A percentile compares a stretch with the other conserved stretches of the same genome.
Evolutionary conservation across 345 rosid genomes (phyloP).

Genomic region (Sapria himalayana): DNA sequence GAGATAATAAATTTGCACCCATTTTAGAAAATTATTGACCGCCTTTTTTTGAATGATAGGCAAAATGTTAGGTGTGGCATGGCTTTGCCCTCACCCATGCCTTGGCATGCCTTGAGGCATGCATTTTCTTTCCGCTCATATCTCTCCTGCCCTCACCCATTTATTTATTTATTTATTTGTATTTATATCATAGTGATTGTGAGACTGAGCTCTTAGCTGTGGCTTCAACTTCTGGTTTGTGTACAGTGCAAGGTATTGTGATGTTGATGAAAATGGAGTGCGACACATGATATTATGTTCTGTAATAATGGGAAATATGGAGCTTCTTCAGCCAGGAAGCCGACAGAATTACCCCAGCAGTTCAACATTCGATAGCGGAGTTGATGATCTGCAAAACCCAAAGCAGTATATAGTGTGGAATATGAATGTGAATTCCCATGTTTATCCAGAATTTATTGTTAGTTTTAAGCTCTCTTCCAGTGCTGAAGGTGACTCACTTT

Average conservation of each 20-base stretch:
- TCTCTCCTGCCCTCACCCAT: too few species aligned
- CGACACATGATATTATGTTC: slow-evolving; percentile 51
- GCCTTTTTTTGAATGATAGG: too few species aligned
- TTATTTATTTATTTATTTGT: too few species aligned
- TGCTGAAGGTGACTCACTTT: slow-evolving; percentile 50
- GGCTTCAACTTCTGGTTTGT: slow-evolving; percentile 10
- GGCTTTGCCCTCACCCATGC: too few species aligned
- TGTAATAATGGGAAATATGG: slow-evolving; percentile 81
- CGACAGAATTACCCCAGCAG: slow-evolving; percentile 41
- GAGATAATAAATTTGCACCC: too few species aligned
- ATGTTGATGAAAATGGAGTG: slow-evolving; percentile 72
- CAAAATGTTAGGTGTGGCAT: too few species aligned
- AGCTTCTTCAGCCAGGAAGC: slow-evolving; percentile 36
- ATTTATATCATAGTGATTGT: too few species aligned
- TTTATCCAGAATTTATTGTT: slow-evolving; percentile 70
- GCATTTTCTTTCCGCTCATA: too few species aligned
- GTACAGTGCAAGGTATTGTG: slow-evolving; percentile 62
- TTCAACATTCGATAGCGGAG: slow-evolving; percentile 59
- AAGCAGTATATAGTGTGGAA: slow-evolving; percentile 48
- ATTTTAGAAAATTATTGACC: too few species aligned
- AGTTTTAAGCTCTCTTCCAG: slow-evolving; percentile 56
- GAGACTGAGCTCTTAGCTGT: too few species aligned
- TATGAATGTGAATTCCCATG: slow-evolving; percentile 67
- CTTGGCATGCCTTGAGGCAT: too few species aligned
- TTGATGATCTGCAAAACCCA: slow-evolving; percentile 53